phyloP scores from a whole-genome alignment of 805 yeast species.

The Pichia heedii region DNA sequence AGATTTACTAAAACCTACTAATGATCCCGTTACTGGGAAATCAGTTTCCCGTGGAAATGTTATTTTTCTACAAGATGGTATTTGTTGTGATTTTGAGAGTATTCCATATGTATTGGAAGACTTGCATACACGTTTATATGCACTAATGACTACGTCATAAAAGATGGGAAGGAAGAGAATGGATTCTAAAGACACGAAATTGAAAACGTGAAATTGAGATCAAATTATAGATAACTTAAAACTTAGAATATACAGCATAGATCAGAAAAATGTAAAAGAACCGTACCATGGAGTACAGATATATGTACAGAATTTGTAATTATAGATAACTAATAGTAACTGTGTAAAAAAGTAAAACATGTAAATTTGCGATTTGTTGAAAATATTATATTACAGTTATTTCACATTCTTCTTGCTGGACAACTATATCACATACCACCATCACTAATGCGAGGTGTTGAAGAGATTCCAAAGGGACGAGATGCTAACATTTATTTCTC shows the following conservation, averaged over 20 bases:
- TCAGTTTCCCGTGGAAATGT: conserved; percentile 8
- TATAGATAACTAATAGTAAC: too few relatives aligned
- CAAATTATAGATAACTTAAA: too few relatives aligned
- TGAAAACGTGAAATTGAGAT: not conserved
- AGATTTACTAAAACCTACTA: not conserved
- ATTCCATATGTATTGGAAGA: conserved; percentile 10
- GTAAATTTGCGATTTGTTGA: not conserved
- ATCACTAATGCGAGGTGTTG: conserved; percentile 22
- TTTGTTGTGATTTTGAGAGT: conserved; percentile 20
- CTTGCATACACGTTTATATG: conserved; percentile 4
- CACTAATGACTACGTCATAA: not conserved
- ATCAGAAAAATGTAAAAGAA: too few relatives aligned
- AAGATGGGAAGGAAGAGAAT: not conserved
- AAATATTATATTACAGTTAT: not conserved
- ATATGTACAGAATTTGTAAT: too few relatives aligned
- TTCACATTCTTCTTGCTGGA: too few relatives aligned
- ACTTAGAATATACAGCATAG: too few relatives aligned
- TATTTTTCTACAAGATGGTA: conserved; percentile 16
- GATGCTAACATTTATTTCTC: conserved; percentile 20
- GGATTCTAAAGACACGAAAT: not conserved
- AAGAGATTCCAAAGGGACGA: conserved; percentile 23
- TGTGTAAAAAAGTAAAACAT: not conserved
- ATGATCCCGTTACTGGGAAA: not conserved
- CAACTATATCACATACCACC: too few relatives aligned
- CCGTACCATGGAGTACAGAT: too few relatives aligned